phyloP scores from a whole-genome alignment of 805 yeast species.

The Metschnikowia vanudenii region DNA sequence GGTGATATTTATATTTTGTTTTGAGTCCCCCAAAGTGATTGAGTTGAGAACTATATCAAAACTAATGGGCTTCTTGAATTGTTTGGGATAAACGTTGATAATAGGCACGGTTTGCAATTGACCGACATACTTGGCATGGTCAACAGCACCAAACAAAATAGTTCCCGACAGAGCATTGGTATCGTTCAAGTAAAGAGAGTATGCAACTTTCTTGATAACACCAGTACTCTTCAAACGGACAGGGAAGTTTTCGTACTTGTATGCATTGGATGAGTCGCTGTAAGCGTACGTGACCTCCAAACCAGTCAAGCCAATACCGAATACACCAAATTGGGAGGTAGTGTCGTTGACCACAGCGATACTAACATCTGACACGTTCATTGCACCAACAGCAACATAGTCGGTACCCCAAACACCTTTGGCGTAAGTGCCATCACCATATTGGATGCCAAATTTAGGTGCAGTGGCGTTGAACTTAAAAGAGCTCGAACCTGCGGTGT shows the following conservation, averaged over 20 bases:
- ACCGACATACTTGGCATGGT: constrained; percentile 26
- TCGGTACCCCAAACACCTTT: constrained; percentile 62
- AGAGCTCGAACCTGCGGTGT: not conserved
- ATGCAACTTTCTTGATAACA: constrained; percentile 51
- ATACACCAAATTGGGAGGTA: constrained; percentile 67
- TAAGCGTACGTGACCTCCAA: constrained; percentile 57
- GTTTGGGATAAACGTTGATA: constrained; percentile 33
- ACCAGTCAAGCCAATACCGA: constrained; percentile 70
- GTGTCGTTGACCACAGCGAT: constrained; percentile 39
- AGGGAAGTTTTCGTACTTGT: constrained; percentile 69
- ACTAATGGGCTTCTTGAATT: constrained; percentile 36
- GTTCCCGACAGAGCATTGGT: constrained; percentile 29
- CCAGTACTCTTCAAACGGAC: constrained; percentile 57
- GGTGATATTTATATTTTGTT: constrained; percentile 12
- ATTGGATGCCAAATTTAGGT: constrained; percentile 18
- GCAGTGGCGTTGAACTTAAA: constrained; percentile 22
- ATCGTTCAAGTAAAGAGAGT: constrained; percentile 60
- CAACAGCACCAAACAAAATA: constrained; percentile 33
- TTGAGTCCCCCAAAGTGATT: constrained; percentile 22
- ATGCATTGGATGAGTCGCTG: constrained; percentile 10
- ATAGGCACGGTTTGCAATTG: constrained; percentile 38
- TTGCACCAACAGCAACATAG: constrained; percentile 49
- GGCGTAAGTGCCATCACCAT: constrained; percentile 51
- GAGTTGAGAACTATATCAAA: constrained; percentile 50
- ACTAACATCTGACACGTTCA: constrained; percentile 49